These are phyloP conservation scores for Ogataea pignaliae DNA, from an alignment of 805 yeast genomes.

Conservation along the genomic window DNA sequence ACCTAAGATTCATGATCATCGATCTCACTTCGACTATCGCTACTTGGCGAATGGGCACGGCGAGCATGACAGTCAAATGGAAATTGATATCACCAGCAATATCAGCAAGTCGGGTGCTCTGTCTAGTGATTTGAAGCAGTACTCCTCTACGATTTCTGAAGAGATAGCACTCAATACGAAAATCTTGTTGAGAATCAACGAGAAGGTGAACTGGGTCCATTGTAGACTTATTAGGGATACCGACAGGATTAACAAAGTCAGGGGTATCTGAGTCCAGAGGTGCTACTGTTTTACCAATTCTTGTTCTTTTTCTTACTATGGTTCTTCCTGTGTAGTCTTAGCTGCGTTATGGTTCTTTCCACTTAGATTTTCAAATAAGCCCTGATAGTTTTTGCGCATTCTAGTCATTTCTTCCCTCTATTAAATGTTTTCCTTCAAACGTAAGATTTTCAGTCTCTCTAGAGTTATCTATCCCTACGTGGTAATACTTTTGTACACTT, in stretches of 20 bases:
- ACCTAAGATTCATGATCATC: no score
- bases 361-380: no score
- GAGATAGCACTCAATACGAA: not conserved
- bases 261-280: constrained; percentile 34
- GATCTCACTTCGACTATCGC: not conserved
- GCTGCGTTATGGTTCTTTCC: no score
- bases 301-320: constrained; percentile 46
- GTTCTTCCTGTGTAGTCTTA: no score
- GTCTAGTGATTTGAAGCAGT: not conserved
- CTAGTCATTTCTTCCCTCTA: no score
- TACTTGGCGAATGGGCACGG: not conserved
- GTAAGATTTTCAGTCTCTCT: no score
- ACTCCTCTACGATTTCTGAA: not conserved
- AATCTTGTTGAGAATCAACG: not conserved
- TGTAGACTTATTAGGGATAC: not conserved
- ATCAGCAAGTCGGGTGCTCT: not conserved
- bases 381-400: no score
- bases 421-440: no score
- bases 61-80: not conserved
- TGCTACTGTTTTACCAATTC: constrained; percentile 44
- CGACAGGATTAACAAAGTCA: not conserved
- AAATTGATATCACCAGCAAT: not conserved
- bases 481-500: no score
- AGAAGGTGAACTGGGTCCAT: not conserved
- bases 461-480: no score